phyloP scores from a whole-genome alignment of 805 yeast genomes.

The Yarrowia keelungensis region DNA sequence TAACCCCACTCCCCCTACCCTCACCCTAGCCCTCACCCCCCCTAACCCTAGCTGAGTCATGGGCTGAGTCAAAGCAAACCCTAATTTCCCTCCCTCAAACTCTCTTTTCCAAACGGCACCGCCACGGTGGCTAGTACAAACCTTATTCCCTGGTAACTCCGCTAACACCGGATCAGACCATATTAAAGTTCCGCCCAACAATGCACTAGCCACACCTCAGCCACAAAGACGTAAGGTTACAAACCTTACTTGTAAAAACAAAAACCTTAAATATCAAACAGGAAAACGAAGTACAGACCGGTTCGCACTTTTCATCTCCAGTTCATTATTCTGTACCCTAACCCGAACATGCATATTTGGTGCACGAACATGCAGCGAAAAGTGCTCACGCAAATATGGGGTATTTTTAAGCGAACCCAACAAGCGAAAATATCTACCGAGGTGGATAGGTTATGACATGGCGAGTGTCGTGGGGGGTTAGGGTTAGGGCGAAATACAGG shows the following conservation, averaged over 20 bases:
- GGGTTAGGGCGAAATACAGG: too few relatives aligned
- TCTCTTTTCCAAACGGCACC: not conserved
- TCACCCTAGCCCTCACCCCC: too few relatives aligned
- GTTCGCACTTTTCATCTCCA: slow-evolving; percentile 2
- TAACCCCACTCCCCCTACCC: too few relatives aligned
- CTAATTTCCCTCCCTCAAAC: not conserved
- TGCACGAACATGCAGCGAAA: too few relatives aligned
- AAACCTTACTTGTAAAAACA: too few relatives aligned
- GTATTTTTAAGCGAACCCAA: slow-evolving; percentile 15
- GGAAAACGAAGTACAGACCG: slow-evolving; percentile 6
- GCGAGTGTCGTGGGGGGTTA: too few relatives aligned
- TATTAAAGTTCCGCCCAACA: not conserved
- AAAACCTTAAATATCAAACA: not conserved
- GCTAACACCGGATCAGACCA: slow-evolving; percentile 15
- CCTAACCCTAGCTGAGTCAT: slow-evolving; percentile 4
- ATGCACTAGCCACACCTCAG: slow-evolving; percentile 20
- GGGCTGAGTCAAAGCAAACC: slow-evolving; percentile 24
- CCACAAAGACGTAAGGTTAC: not conserved
- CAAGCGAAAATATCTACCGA: slow-evolving; percentile 2
- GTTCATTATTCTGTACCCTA: too few relatives aligned
- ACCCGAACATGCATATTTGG: too few relatives aligned
- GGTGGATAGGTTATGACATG: too few relatives aligned
- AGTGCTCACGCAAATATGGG: not conserved
- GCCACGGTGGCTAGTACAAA: slow-evolving; percentile 23
- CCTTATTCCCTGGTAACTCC: not conserved